Evolutionary conservation across 495 filamentous ascomycete genomes (phyloP).

Genomic region (Aspergillus hancockii): DNA sequence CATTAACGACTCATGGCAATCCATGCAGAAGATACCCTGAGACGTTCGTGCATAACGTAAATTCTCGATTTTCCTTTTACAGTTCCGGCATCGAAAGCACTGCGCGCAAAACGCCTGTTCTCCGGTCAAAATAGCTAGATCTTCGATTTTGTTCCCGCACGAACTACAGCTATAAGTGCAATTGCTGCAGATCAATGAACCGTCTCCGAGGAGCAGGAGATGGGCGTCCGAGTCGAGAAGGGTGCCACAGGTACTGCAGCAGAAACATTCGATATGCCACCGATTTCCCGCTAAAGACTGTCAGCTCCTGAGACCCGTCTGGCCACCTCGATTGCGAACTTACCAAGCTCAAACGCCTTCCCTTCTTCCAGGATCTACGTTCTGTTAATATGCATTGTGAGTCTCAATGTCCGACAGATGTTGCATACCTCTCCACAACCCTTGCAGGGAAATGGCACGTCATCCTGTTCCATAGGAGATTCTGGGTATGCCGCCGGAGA

Average conservation of each 20-base stretch:
- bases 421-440: slow-evolving; percentile 87
- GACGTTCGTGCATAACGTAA: slow-evolving; percentile 96
- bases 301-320: slow-evolving; percentile 9
- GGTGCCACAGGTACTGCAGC: slow-evolving; percentile 93
- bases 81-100: slow-evolving; percentile 97
- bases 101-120: slow-evolving; percentile 98
- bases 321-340: slow-evolving; percentile 33
- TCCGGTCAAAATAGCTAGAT: slow-evolving; percentile 94
- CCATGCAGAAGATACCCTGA: slow-evolving; percentile 99
- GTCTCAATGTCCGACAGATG: slow-evolving; percentile 7
- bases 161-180: slow-evolving; percentile 99
- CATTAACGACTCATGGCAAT: slow-evolving; percentile 98
- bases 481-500: slow-evolving; percentile 65
- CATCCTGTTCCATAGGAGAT: slow-evolving; percentile 83
- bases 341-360: slow-evolving; percentile 97
- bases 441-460: slow-evolving; percentile 89
- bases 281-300: slow-evolving; percentile 77
- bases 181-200: slow-evolving; percentile 97
- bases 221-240: slow-evolving; percentile 98
- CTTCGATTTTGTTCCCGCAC: slow-evolving; percentile 97
- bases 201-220: slow-evolving; percentile 93
- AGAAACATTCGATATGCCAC: slow-evolving; percentile 99
- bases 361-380: slow-evolving; percentile 91
- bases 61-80: slow-evolving; percentile 98
- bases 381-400: slow-evolving; percentile 15